Evolutionary conservation across 2,329 filamentous ascomycete genomes (phyloP).

Genomic region (Lachnellula occidentalis): DNA sequence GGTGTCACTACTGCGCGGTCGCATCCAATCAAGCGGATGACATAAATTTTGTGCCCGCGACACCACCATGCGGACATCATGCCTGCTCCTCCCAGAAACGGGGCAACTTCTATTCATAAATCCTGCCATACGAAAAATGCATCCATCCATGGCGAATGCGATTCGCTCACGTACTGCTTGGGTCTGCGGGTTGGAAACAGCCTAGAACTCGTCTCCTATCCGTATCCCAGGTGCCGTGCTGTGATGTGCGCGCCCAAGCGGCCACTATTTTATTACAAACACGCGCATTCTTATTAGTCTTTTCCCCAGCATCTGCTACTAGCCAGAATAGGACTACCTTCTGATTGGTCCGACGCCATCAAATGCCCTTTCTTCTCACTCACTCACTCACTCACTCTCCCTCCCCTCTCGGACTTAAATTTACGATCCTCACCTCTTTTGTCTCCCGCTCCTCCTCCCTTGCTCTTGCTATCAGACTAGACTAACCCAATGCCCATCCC

Average conservation of each 20-base stretch:
- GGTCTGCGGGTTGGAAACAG: no score
- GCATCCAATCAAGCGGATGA: background rate
- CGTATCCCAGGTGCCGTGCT: no score
- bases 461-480: no score
- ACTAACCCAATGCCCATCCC: no score
- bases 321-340: background rate
- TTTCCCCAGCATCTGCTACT: background rate
- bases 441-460: background rate
- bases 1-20: background rate
- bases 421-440: background rate
- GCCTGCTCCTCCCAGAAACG: background rate
- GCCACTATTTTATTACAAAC: background rate
- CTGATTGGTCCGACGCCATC: background rate
- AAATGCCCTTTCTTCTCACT: background rate
- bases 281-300: no score
- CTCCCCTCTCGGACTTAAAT: no score
- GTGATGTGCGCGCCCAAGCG: no score
- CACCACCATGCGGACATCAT: background rate
- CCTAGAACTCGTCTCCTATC: no score
- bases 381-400: background rate
- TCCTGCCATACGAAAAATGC: background rate
- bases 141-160: background rate
- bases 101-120: background rate
- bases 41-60: background rate
- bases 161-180: background rate